Conservation (phyloP, 345 rosid species). For the Boechera divaricarpa region DNA sequence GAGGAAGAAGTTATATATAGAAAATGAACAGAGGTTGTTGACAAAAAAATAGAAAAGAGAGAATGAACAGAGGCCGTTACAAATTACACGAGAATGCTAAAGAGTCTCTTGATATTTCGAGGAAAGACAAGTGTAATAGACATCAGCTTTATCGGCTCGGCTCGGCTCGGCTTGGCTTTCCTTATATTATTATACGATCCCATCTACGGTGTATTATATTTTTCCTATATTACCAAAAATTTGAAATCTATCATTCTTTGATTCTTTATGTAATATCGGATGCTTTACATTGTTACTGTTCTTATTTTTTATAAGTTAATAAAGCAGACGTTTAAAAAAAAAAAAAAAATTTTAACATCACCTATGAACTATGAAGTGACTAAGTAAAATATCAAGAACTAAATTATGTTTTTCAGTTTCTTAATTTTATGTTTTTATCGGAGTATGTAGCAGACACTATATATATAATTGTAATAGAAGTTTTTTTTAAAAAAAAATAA, state of each 20-base stretch:
- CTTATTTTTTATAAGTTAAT: too few species aligned
- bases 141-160: slow-evolving; percentile 26
- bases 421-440: not conserved
- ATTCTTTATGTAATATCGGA: too few species aligned
- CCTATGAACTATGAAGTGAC: not conserved
- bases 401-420: not conserved
- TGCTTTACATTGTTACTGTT: too few species aligned
- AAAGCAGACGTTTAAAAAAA: too few species aligned
- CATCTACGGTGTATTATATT: not conserved
- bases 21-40: slow-evolving; percentile 9
- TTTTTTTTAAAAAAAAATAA: too few species aligned
- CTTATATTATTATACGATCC: not conserved
- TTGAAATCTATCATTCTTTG: too few species aligned
- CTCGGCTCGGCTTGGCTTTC: slow-evolving; percentile 17
- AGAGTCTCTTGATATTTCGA: slow-evolving; percentile 26
- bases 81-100: slow-evolving; percentile 8
- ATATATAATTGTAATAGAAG: not conserved
- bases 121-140: slow-evolving; percentile 11
- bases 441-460: not conserved
- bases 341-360: too few species aligned
- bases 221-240: too few species aligned
- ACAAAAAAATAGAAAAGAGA: not conserved
- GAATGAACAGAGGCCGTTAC: slow-evolving; percentile 36
- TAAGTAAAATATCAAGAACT: not conserved
- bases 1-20: slow-evolving; percentile 23